These are phyloP conservation scores for Phialocephala subalpina DNA, from an alignment of 2,329 filamentous ascomycete genomes.

Conservation along the genomic window DNA sequence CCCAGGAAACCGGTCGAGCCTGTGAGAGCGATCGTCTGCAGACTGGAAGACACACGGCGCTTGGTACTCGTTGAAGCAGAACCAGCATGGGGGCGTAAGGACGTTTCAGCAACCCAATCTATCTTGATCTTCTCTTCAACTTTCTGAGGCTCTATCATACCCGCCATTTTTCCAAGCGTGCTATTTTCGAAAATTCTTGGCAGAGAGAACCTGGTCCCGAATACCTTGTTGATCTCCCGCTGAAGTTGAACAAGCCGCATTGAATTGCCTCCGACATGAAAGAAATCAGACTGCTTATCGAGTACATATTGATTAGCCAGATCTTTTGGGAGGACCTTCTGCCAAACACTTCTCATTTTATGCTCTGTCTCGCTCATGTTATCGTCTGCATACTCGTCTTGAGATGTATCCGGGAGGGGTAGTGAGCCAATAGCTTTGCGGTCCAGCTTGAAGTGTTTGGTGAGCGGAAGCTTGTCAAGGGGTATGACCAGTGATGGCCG, in stretches of 20 bases:
- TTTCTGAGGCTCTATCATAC: conserved; percentile 9
- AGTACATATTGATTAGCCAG: neutral
- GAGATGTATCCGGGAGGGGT: neutral
- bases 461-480: conserved; percentile 44
- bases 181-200: conserved; percentile 36
- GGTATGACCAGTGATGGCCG: conserved; percentile 41
- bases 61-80: neutral
- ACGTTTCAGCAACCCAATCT: neutral
- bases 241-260: conserved; percentile 44
- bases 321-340: neutral
- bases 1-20: conserved; percentile 53
- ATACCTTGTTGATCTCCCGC: conserved; percentile 32
- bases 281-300: conserved; percentile 39
- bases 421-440: conserved; percentile 32
- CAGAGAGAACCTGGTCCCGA: conserved; percentile 35
- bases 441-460: conserved; percentile 45
- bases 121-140: conserved; percentile 8
- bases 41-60: neutral
- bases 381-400: neutral
- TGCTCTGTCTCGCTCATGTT: neutral
- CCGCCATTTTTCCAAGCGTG: conserved; percentile 37
- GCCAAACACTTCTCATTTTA: neutral
- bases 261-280: conserved; percentile 47
- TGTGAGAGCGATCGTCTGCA: conserved; percentile 44
- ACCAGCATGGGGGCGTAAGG: conserved; percentile 6